These are phyloP conservation scores for Kandelia obovata DNA, from an alignment of 345 rosid genomes.

Conservation along the genomic window DNA sequence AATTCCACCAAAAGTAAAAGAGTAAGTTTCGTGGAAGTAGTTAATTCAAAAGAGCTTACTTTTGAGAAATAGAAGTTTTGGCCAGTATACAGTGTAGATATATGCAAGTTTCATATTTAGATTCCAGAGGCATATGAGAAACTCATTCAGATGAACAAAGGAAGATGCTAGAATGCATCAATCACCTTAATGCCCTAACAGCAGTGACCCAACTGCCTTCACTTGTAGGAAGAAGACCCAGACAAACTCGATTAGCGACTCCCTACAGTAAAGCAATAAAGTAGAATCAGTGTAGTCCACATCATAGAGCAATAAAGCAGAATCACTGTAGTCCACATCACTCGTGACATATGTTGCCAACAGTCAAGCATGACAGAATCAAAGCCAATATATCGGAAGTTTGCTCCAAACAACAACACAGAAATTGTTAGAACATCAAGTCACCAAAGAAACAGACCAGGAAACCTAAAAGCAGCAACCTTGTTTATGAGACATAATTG, in stretches of 20 bases:
- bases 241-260: slow-evolving; percentile 85
- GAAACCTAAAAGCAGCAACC: too few species aligned
- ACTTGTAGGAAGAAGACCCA: slow-evolving; percentile 89
- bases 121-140: background rate
- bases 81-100: background rate
- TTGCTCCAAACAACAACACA: too few species aligned
- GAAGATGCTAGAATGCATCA: slow-evolving; percentile 13
- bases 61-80: background rate
- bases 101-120: background rate
- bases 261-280: slow-evolving; percentile 42
- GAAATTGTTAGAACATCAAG: too few species aligned
- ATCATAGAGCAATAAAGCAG: slow-evolving; percentile 11
- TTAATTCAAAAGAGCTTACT: too few species aligned
- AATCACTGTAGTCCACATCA: background rate
- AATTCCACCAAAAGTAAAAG: background rate
- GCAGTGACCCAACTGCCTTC: slow-evolving; percentile 91
- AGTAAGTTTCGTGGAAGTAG: background rate
- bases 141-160: background rate
- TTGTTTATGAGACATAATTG: too few species aligned
- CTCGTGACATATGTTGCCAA: too few species aligned
- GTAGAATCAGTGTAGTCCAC: background rate
- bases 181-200: slow-evolving; percentile 75
- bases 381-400: too few species aligned
- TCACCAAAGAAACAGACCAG: too few species aligned
- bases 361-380: too few species aligned